Evolutionary conservation across 495 filamentous ascomycete species (phyloP).

Genomic region (Tuber melanosporum): DNA sequence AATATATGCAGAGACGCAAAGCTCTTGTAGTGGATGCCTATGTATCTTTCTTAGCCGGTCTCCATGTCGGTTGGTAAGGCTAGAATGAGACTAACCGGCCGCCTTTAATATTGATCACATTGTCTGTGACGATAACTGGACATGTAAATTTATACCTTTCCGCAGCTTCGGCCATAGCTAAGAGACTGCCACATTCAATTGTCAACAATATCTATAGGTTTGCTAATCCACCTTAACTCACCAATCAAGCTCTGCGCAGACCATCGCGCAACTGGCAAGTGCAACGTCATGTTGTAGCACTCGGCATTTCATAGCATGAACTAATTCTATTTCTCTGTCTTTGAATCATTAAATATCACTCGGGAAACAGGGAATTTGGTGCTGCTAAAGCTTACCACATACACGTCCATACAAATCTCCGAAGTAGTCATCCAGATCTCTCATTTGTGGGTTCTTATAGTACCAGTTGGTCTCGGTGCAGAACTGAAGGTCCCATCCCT

Average conservation of each 20-base stretch:
- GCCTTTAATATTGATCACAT: conserved; percentile 67
- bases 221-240: conserved; percentile 24
- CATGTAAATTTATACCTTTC: conserved; percentile 63
- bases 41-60: conserved; percentile 14
- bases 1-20: conserved; percentile 78
- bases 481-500: conserved; percentile 74
- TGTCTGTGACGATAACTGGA: conserved; percentile 64
- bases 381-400: conserved; percentile 53
- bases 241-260: conserved; percentile 82
- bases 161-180: conserved; percentile 75
- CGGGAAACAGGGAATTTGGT: neutral
- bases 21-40: conserved; percentile 81
- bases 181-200: conserved; percentile 50
- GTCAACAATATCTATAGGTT: neutral
- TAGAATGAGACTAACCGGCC: conserved; percentile 56
- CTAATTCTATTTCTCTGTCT: conserved; percentile 90
- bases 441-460: conserved; percentile 83
- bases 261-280: conserved; percentile 61
- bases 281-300: conserved; percentile 65
- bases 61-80: neutral
- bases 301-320: conserved; percentile 66
- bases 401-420: conserved; percentile 83
- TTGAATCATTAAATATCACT: conserved; percentile 31
- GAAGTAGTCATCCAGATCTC: conserved; percentile 69
- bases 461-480: conserved; percentile 64